Evolutionary conservation across 805 yeast genomes (phyloP).

Genomic region (Cyberlindnera mississippiensis): DNA sequence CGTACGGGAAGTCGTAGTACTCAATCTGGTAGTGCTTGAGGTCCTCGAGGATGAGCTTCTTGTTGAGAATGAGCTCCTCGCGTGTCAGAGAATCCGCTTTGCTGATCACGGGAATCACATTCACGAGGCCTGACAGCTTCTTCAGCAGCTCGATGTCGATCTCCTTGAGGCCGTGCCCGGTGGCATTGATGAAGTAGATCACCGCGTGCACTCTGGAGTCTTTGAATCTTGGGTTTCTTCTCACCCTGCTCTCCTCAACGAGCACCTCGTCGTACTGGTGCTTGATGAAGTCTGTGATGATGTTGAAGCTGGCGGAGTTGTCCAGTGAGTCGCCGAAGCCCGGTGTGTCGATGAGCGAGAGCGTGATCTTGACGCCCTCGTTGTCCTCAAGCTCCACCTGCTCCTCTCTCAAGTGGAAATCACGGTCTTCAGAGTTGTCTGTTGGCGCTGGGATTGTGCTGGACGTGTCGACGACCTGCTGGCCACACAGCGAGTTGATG

Average conservation of each 20-base stretch:
- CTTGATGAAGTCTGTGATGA: conserved; percentile 72
- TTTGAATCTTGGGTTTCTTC: conserved; percentile 80
- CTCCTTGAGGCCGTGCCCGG: conserved; percentile 78
- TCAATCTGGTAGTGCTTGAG: conserved; percentile 67
- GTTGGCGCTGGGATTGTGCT: conserved; percentile 53
- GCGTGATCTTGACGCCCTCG: conserved; percentile 76
- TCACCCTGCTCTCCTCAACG: conserved; percentile 74
- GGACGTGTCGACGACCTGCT: conserved; percentile 73
- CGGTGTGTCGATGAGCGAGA: conserved; percentile 78
- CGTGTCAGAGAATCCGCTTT: conserved; percentile 83
- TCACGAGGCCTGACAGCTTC: conserved; percentile 73
- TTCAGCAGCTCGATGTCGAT: conserved; percentile 78
- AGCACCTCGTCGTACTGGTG: conserved; percentile 82
- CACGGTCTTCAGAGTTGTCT: conserved; percentile 46
- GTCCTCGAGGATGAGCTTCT: conserved; percentile 72
- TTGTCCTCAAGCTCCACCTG: conserved; percentile 82
- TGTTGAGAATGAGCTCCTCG: conserved; percentile 71
- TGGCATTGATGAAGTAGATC: conserved; percentile 74
- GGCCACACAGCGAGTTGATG: conserved; percentile 87
- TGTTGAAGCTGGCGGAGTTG: conserved; percentile 61
- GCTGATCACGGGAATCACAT: conserved; percentile 80
- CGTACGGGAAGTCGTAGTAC: conserved; percentile 68
- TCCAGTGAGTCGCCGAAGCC: conserved; percentile 76
- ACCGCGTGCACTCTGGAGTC: conserved; percentile 80
- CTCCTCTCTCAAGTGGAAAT: conserved; percentile 67